Conservation (phyloP, 495 filamentous ascomycete genomes). For the Paragyromitra xinjiangensis region DNA sequence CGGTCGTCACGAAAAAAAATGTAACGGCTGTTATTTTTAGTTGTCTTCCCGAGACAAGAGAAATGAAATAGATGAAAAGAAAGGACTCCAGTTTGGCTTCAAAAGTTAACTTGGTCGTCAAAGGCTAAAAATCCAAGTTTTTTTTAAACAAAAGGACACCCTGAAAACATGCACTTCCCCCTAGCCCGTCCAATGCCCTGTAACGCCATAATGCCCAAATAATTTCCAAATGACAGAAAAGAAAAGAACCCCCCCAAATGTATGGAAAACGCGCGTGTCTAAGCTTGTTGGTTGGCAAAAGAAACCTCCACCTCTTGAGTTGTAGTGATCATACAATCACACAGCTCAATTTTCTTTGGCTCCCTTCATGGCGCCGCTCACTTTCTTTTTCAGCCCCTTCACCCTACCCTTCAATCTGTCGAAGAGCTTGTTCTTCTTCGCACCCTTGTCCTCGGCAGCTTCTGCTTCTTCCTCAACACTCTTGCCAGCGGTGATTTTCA, state of each 20-base stretch:
- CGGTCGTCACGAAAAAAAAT: slow-evolving; percentile 22
- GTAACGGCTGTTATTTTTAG: slow-evolving; percentile 36
- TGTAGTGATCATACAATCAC: slow-evolving; percentile 9
- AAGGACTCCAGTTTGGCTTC: slow-evolving; percentile 45
- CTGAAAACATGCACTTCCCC: slow-evolving; percentile 47
- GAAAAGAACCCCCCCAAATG: slow-evolving; percentile 24
- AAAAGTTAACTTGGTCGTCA: slow-evolving; percentile 29
- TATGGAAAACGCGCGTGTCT: slow-evolving; percentile 23
- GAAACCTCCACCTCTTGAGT: slow-evolving; percentile 3
- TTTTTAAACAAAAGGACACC: slow-evolving; percentile 33
- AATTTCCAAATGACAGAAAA: slow-evolving; percentile 38
- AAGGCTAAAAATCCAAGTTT: slow-evolving; percentile 33
- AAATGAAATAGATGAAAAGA: slow-evolving; percentile 8
- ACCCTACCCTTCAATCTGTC: slow-evolving; percentile 51
- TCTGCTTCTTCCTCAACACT: slow-evolving; percentile 18
- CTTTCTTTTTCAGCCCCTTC: slow-evolving; percentile 51
- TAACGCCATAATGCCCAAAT: slow-evolving; percentile 49
- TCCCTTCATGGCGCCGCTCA: slow-evolving; percentile 47
- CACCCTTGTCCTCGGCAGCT: slow-evolving; percentile 27
- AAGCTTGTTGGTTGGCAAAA: slow-evolving; percentile 35
- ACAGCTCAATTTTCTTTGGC: slow-evolving; percentile 44
- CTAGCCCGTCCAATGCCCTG: slow-evolving; percentile 46
- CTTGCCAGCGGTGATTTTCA: slow-evolving; percentile 33
- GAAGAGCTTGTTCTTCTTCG: slow-evolving; percentile 50
- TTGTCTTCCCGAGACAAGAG: slow-evolving; percentile 24